Evolutionary conservation across 371 early-diverging fungal genomes (phyloP), one percentile per base, ranked within the genome.

Genomic region (Batrachochytrium dendrobatidis): DNA sequence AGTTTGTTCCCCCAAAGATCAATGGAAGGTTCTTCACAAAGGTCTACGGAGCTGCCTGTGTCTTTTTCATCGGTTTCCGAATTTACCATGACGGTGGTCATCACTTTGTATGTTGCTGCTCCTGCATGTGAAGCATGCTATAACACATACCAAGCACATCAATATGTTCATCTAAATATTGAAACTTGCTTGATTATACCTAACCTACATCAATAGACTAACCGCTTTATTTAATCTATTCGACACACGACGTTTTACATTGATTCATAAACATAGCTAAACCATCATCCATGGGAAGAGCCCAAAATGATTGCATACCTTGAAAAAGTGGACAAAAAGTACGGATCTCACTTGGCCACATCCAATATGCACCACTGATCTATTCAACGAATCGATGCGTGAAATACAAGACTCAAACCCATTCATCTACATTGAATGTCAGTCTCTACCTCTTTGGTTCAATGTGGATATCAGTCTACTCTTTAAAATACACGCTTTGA

Each of bases 241-340:
- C n/a, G n/a, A n/a, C n/a, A n/a, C n/a, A n/a, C n/a, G n/a, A n/a
- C n/a, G n/a, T n/a, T n/a, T n/a, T n/a, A n/a, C n/a, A n/a, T n/a
- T n/a, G n/a, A n/a, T n/a, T n/a, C n/a, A n/a, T n/a, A n/a, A n/a
- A n/a, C n/a, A 8, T 59, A 77, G 77, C 56, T 78, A 33, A 59
- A 64, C 58, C 66, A 78, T 34, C 79, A 75, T 60, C 57, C 67
- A 5, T 78, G 79, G 79, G 65, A 65, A 44, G 71, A 73, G 34
- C 79, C 79, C n/a, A 66, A 72, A 53, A 53, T 55, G 46, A 50
- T 78, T 33, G 70, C 67, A 15, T 64, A 78, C 61, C 63, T 78
- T 33, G 79, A 78, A 33, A 64, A 78, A 58, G 67, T 78, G 25
- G 79, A 78, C 61, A 70, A 69, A 66, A 78, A 78, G 66, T 78